Conservation (phyloP, 257 asterid genomes). For the Primulina tabacum region DNA sequence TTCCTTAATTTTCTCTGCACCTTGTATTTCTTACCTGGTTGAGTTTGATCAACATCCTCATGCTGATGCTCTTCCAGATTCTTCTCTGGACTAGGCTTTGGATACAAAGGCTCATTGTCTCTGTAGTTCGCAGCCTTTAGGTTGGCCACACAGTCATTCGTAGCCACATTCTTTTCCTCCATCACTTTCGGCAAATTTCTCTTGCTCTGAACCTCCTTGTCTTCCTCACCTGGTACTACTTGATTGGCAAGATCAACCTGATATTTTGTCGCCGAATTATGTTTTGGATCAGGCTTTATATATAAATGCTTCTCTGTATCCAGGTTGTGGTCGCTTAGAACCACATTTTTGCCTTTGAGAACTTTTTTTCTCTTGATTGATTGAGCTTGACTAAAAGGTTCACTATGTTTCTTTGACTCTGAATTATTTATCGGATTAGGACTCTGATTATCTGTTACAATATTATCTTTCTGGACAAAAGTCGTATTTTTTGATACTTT, state of each 20-base stretch:
- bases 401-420: not conserved
- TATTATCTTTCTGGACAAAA: not conserved
- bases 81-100: too few species aligned
- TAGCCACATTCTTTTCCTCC: slow-evolving; percentile 13
- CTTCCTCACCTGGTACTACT: not conserved
- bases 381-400: not conserved
- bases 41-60: slow-evolving; percentile 1
- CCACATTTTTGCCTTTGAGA: not conserved
- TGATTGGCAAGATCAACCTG: not conserved
- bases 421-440: not conserved
- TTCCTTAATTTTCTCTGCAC: not conserved
- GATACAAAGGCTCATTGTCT: slow-evolving; percentile 3
- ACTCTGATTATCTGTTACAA: not conserved
- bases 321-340: not conserved
- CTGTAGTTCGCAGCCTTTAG: slow-evolving; percentile 2
- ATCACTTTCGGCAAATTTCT: not conserved
- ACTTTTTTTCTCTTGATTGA: not conserved
- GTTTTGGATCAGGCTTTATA: not conserved
- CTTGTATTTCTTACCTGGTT: not conserved
- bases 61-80: not conserved
- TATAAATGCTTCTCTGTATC: not conserved
- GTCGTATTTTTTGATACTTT: not conserved
- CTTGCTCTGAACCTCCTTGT: not conserved
- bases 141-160: slow-evolving; percentile 2
- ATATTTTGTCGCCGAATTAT: not conserved